Percentiles rank a stretch among this genome's conserved stretches.
Conservation (phyloP, 768 basidiomycete genomes). For the Macrolepiota fuliginosa region DNA sequence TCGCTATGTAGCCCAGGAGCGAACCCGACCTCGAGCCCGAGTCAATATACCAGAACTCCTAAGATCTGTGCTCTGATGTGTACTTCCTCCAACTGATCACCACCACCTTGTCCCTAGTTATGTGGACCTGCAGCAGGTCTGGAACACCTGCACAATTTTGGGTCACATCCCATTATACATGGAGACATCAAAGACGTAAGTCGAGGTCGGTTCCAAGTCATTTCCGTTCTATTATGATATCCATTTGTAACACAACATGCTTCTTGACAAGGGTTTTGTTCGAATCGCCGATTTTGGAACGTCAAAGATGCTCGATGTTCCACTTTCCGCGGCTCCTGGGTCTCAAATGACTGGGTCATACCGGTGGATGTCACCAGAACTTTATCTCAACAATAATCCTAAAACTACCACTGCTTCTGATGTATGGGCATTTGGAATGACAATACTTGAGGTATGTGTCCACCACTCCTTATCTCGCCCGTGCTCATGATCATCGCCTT, state of each 20-base stretch:
- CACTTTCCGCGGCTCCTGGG: slow-evolving; percentile 29
- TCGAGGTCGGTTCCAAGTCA: background rate
- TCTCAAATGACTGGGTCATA: slow-evolving; percentile 27
- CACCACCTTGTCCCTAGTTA: background rate
- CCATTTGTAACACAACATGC: slow-evolving; percentile 29
- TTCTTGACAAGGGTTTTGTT: slow-evolving; percentile 30
- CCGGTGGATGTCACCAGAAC: slow-evolving; percentile 38
- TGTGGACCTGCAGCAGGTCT: slow-evolving; percentile 15
- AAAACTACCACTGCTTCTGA: slow-evolving; percentile 22
- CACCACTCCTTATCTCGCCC: background rate
- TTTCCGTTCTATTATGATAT: background rate
- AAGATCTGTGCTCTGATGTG: background rate
- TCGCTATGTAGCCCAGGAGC: background rate
- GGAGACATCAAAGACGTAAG: slow-evolving; percentile 37
- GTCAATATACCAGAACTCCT: slow-evolving; percentile 7
- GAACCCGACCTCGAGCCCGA: background rate
- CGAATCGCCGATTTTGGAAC: slow-evolving; percentile 38
- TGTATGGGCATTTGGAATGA: slow-evolving; percentile 35
- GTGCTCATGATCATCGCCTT: background rate
- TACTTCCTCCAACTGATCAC: no score
- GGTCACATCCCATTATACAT: slow-evolving; percentile 23
- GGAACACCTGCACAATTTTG: slow-evolving; percentile 17
- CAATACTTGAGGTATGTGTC: slow-evolving; percentile 28
- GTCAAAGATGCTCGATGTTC: slow-evolving; percentile 27
- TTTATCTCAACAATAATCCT: slow-evolving; percentile 16